phyloP scores from a whole-genome alignment of 2,329 filamentous ascomycete species.

The Fusarium sp. region DNA sequence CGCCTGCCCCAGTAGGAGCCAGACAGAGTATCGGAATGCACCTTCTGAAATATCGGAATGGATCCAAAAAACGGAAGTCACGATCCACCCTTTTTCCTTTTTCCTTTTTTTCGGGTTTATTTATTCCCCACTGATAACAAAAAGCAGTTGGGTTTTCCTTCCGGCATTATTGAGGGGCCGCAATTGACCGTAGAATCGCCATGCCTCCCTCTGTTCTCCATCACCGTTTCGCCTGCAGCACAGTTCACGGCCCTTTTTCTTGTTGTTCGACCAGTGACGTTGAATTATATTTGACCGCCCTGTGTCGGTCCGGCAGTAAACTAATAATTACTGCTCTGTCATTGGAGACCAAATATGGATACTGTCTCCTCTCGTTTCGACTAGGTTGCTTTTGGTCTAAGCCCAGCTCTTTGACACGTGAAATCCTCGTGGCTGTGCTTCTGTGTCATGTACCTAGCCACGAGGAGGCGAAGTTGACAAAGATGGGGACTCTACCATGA shows the following conservation, averaged over 20 bases:
- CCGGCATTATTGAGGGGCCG: conserved; percentile 3
- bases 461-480: conserved; percentile 19
- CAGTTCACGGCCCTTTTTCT: conserved; percentile 14
- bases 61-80: conserved; percentile 19
- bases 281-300: background rate
- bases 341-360: conserved; percentile 20
- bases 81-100: conserved; percentile 1
- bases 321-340: background rate
- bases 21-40: conserved; percentile 6
- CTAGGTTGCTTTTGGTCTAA: background rate
- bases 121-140: conserved; percentile 27
- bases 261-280: conserved; percentile 1
- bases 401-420: conserved; percentile 18
- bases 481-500: background rate
- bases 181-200: no score
- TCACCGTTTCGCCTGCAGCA: conserved; percentile 7
- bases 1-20: conserved; percentile 12
- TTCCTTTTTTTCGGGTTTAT: background rate
- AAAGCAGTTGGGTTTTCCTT: conserved; percentile 4
- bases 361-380: background rate
- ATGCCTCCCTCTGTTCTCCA: conserved; percentile 4
- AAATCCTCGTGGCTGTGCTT: conserved; percentile 29
- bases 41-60: background rate
- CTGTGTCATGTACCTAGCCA: conserved; percentile 21
- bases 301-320: conserved; percentile 24